A percentile compares a stretch with the other conserved stretches of the same genome.
phyloP scores from a whole-genome alignment of 345 rosid genomes.

The Brassica napus region DNA sequence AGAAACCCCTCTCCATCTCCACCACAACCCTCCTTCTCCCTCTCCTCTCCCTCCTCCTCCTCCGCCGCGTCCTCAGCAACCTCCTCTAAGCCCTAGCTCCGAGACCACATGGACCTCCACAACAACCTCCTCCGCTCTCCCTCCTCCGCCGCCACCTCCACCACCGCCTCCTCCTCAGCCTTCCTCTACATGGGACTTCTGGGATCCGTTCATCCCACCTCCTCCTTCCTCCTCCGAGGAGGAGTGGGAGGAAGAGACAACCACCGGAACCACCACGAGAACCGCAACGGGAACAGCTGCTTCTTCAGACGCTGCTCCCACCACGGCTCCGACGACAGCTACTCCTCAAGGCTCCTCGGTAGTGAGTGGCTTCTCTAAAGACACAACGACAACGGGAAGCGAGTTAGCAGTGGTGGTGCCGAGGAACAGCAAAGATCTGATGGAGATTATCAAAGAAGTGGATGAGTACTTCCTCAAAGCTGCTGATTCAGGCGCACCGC shows the following conservation, averaged over 20 bases:
- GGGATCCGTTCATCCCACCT: constrained; percentile 80
- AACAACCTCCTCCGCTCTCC: constrained; percentile 51
- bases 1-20: constrained; percentile 63
- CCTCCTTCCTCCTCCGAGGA: constrained; percentile 62
- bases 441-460: constrained; percentile 84
- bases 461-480: constrained; percentile 89
- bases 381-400: constrained; percentile 48
- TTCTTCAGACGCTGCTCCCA: constrained; percentile 43
- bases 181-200: constrained; percentile 85
- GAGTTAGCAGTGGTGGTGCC: constrained; percentile 85
- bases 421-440: constrained; percentile 76
- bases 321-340: constrained; percentile 45
- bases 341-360: constrained; percentile 57
- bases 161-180: constrained; percentile 70
- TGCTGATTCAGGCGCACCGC: constrained; percentile 69
- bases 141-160: constrained; percentile 45
- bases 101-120: constrained; percentile 84
- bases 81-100: constrained; percentile 74
- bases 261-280: constrained; percentile 35
- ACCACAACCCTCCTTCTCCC: constrained; percentile 41
- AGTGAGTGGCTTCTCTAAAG: constrained; percentile 69
- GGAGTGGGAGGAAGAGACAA: constrained; percentile 68
- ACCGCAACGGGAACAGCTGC: constrained; percentile 38
- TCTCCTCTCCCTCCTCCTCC: constrained; percentile 40
- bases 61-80: constrained; percentile 50